Base-by-base conservation (phyloP, 2,329 filamentous ascomycete species). In the Exophiala spinifera region DNA sequence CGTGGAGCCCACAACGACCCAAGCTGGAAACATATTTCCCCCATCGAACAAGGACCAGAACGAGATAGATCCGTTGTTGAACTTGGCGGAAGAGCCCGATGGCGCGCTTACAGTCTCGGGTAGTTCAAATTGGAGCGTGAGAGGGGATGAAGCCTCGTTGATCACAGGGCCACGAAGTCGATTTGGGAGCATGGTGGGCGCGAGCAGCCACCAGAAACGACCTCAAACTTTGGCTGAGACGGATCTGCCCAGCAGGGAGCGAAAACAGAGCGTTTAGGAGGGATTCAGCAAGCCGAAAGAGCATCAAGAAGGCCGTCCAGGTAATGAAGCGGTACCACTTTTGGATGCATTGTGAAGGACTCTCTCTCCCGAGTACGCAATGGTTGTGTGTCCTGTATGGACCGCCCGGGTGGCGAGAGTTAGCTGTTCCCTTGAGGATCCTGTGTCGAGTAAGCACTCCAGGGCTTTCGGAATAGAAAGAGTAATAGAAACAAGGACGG, bases 161-260 rank as follows among this genome's bases (percentile, higher is more conserved):
- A 3, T 15, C 10, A n/a, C 25, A 17, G 10, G 23, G 13, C n/a
- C n/a, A 21, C 15, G 25, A n/a, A 33, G 42, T 33, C 44, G 53
- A 34, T 51, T 36, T 36, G 57, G 60, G 39, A 55, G 53, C 48
- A 56, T 56, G 47, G 33, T 60, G n/a, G 57, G 60, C 33, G 31
- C 49, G 34, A 60, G 55, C 53, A 56, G 49, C 11, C 60, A 58
- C 45, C 36, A 21, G 28, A 57, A 51, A 37, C 55, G 55, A 36
- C 40, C 20, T 28, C 58, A 53, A 33, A 19, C 36, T 14, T 43
- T 51, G 23, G 43, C 48, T 28, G 49, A 42, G 21, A 21, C 17
- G 6, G 13, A 13, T 23, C 23, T 21, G 19, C 33, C 17, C 46
- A 28, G 5, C 21, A 43, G 20, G 17, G 25, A n/a, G 14, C 20